phyloP scores from a whole-genome alignment of 1,284 basidiomycete genomes.

The Boletus albobrunnescens region DNA sequence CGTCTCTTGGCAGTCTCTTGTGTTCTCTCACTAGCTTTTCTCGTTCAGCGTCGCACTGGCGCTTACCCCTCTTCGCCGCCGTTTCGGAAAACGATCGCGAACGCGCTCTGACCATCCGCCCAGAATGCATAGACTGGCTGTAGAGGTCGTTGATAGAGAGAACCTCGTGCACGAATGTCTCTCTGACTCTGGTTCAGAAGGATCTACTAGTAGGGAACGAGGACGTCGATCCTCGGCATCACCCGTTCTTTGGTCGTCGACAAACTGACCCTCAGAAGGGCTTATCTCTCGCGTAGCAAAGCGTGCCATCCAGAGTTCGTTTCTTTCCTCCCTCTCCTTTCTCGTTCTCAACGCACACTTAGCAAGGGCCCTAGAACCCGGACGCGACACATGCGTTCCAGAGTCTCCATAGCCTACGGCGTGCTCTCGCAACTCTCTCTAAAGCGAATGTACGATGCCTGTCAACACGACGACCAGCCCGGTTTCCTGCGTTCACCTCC shows the following conservation, averaged over 20 bases:
- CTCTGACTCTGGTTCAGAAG: too few relatives aligned
- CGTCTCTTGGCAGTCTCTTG: background rate
- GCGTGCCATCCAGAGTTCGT: slow-evolving; percentile 83
- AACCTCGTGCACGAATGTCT: slow-evolving; percentile 35
- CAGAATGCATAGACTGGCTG: slow-evolving; percentile 19
- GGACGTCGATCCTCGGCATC: slow-evolving; percentile 73
- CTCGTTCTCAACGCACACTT: slow-evolving; percentile 2
- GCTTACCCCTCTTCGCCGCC: slow-evolving; percentile 58
- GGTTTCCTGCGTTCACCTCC: slow-evolving; percentile 54
- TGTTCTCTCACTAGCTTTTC: slow-evolving; percentile 4
- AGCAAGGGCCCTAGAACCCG: slow-evolving; percentile 78
- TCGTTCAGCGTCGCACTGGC: slow-evolving; percentile 52
- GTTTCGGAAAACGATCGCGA: slow-evolving; percentile 43
- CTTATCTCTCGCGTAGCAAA: slow-evolving; percentile 72
- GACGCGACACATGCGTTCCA: slow-evolving; percentile 81
- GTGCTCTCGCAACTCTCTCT: slow-evolving; percentile 72
- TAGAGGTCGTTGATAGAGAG: too few relatives aligned
- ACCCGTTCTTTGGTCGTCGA: slow-evolving; percentile 51
- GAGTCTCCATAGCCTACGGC: slow-evolving; percentile 78
- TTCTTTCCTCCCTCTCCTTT: background rate
- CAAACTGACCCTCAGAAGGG: slow-evolving; percentile 62
- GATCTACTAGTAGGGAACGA: too few relatives aligned
- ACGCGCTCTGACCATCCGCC: slow-evolving; percentile 35
- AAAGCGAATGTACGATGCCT: slow-evolving; percentile 65
- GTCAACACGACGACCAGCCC: slow-evolving; percentile 42